Conservation (phyloP, 257 asterid genomes). For the Echium plantagineum region DNA sequence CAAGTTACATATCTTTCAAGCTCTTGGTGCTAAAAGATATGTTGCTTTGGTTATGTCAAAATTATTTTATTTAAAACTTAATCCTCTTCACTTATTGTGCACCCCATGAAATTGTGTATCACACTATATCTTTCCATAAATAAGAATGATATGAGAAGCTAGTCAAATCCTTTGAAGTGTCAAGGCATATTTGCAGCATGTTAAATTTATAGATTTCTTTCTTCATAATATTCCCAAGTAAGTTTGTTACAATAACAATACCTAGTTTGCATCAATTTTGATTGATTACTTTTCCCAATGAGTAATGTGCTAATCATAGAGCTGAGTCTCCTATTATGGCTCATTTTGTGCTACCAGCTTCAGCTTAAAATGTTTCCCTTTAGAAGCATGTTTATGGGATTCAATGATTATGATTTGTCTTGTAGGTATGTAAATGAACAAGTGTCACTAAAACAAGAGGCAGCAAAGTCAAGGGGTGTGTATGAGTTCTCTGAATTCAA, state of each 20-base stretch:
- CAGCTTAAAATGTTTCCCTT: background rate
- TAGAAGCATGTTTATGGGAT: background rate
- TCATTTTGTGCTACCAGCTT: background rate
- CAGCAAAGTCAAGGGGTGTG: constrained; percentile 42
- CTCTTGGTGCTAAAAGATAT: too few relatives aligned
- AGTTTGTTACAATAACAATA: too few relatives aligned
- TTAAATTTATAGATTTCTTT: too few relatives aligned
- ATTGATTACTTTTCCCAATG: background rate
- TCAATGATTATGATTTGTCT: background rate
- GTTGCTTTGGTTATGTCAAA: too few relatives aligned
- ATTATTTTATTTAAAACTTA: too few relatives aligned
- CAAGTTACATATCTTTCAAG: background rate
- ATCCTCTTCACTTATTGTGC: background rate
- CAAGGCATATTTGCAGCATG: too few relatives aligned
- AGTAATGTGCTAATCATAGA: background rate
- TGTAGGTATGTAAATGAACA: constrained; percentile 30
- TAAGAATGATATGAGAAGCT: too few relatives aligned
- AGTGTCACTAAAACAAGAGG: constrained; percentile 25
- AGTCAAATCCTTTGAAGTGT: too few relatives aligned
- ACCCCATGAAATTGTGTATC: background rate
- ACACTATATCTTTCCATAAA: background rate
- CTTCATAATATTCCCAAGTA: too few relatives aligned
- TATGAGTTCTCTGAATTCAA: constrained; percentile 91
- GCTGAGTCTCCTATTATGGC: background rate
- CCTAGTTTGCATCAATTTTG: background rate